These are phyloP conservation scores for Talinum fruticosum DNA, from an alignment of 148 eudicot species.

Conservation along the genomic window DNA sequence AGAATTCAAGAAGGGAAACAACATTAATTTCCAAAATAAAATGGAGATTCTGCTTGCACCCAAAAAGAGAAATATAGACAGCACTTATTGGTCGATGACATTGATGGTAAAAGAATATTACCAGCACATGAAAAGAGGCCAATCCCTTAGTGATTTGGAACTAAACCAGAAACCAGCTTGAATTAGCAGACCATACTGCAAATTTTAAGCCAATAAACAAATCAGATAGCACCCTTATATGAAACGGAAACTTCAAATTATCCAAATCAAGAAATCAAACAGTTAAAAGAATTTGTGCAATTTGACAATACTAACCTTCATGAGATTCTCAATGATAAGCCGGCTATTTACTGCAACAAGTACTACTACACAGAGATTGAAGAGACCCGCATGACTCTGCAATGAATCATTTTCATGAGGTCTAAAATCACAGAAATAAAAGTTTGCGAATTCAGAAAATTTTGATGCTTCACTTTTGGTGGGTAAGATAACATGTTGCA, in stretches of 20 bases:
- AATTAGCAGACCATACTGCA: conserved; percentile 94
- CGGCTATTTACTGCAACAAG: conserved; percentile 94
- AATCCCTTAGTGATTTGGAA: conserved; percentile 77
- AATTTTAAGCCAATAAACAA: conserved; percentile 5
- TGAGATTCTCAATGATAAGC: conserved; percentile 93
- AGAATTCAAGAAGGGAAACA: conserved; percentile 18
- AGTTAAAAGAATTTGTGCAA: background rate
- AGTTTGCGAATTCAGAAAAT: background rate
- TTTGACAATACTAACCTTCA: conserved; percentile 60
- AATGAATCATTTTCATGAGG: conserved; percentile 12
- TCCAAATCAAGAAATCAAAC: background rate
- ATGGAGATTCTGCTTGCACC: conserved; percentile 13
- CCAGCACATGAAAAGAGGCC: conserved; percentile 99
- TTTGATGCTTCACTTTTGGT: background rate
- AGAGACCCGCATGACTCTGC: conserved; percentile 98
- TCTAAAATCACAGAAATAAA: background rate
- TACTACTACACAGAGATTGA: conserved; percentile 95
- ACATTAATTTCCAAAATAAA: conserved; percentile 1
- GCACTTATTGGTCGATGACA: background rate
- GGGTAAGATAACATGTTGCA: background rate
- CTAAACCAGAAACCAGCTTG: conserved; percentile 89
- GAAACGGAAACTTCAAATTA: background rate
- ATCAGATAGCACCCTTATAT: background rate
- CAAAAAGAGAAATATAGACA: conserved; percentile 2
- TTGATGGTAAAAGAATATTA: conserved; percentile 30